Percentiles rank a stretch among this genome's conserved stretches.
These are phyloP conservation scores for Bisporella sp. DNA, from an alignment of 2,329 filamentous ascomycete genomes.

Conservation along the genomic window DNA sequence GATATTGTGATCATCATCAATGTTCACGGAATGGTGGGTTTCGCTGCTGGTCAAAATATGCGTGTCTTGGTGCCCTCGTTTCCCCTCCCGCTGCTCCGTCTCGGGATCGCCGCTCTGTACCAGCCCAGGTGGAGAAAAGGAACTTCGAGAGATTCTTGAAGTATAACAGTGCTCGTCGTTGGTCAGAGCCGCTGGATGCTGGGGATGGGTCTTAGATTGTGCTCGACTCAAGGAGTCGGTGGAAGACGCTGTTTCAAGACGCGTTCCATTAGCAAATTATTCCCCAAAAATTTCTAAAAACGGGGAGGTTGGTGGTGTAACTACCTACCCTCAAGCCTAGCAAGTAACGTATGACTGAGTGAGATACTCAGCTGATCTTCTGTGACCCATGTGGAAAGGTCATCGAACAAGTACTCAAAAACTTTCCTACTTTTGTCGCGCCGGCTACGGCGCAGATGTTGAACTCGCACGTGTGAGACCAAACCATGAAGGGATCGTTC, in stretches of 20 bases:
- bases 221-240: too few species aligned
- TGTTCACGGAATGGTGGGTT: neutral
- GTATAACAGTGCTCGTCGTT: too few species aligned
- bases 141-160: too few species aligned
- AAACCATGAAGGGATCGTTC: slow-evolving; percentile 4
- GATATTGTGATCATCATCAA: neutral
- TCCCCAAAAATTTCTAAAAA: too few species aligned
- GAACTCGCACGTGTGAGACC: slow-evolving; percentile 12
- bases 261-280: too few species aligned
- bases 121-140: neutral
- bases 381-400: slow-evolving; percentile 7
- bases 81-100: neutral
- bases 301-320: too few species aligned
- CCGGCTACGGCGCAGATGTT: slow-evolving; percentile 7
- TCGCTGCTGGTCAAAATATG: neutral
- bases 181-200: too few species aligned
- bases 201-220: too few species aligned
- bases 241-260: too few species aligned
- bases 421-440: slow-evolving; percentile 12
- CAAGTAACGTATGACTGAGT: slow-evolving; percentile 8
- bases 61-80: neutral
- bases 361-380: slow-evolving; percentile 18
- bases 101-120: neutral
- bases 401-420: slow-evolving; percentile 17
- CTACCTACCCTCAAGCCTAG: too few species aligned